Conservation (phyloP, 768 basidiomycete species). For the Lyophyllum semitale region DNA sequence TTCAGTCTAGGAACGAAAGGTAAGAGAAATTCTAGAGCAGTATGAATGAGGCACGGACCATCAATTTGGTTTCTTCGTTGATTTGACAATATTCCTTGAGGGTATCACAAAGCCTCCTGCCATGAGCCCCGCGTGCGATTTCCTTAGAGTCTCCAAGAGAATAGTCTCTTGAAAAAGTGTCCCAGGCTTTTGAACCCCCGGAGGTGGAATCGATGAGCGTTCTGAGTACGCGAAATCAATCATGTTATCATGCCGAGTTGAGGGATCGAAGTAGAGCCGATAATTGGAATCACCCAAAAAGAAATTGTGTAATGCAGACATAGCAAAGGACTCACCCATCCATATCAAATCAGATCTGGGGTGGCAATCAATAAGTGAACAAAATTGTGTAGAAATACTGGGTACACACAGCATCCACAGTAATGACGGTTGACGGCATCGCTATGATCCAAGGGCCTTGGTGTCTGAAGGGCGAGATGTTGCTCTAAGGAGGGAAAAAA, state of each 20-base stretch:
- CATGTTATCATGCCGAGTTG: neutral
- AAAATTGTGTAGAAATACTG: neutral
- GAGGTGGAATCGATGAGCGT: constrained; percentile 84
- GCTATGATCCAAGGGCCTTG: too few species aligned
- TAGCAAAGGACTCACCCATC: constrained; percentile 52
- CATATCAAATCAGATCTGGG: constrained; percentile 75
- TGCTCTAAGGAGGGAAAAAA: too few species aligned
- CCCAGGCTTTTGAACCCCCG: constrained; percentile 80
- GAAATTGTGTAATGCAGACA: neutral
- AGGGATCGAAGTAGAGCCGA: too few species aligned
- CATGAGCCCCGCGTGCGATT: constrained; percentile 67
- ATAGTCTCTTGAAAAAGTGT: constrained; percentile 66
- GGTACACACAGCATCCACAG: constrained; percentile 54
- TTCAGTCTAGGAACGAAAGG: constrained; percentile 47
- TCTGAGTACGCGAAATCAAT: constrained; percentile 31
- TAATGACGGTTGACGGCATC: constrained; percentile 36
- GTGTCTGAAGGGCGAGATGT: too few species aligned
- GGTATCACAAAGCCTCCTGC: constrained; percentile 76
- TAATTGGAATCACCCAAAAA: too few species aligned
- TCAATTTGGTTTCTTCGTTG: constrained; percentile 53
- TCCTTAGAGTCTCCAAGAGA: constrained; percentile 45
- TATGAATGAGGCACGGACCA: constrained; percentile 55
- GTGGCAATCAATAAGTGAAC: constrained; percentile 6
- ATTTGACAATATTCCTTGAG: constrained; percentile 69
- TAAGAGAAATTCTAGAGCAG: neutral